A percentile compares a stretch with the other conserved stretches of the same genome.
These are phyloP conservation scores for Candida sphagnicola DNA, from an alignment of 805 yeast genomes.

Conservation along the genomic window DNA sequence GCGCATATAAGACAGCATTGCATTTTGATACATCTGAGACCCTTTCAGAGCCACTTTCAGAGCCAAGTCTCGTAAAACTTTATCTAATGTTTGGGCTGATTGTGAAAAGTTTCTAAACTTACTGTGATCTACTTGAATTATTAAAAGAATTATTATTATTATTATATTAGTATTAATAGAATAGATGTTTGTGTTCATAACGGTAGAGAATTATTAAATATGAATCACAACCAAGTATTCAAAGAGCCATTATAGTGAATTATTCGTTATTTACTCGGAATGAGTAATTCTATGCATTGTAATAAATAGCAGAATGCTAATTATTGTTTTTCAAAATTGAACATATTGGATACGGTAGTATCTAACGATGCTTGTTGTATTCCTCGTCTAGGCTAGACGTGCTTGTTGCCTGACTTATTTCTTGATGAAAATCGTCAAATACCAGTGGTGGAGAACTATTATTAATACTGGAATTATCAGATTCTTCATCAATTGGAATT, in stretches of 20 bases:
- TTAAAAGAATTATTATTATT: too few relatives aligned
- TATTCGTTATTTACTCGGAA: background rate
- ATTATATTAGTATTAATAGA: too few relatives aligned
- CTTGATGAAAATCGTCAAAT: constrained; percentile 26
- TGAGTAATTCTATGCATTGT: background rate
- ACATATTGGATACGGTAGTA: too few relatives aligned
- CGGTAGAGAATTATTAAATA: background rate
- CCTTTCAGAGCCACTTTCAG: too few relatives aligned
- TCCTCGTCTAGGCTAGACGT: constrained; percentile 33
- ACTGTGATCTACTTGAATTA: too few relatives aligned
- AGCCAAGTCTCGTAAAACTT: too few relatives aligned
- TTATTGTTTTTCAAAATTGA: too few relatives aligned
- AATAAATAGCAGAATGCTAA: background rate
- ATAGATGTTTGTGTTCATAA: too few relatives aligned
- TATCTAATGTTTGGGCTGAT: too few relatives aligned
- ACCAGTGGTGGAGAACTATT: constrained; percentile 37
- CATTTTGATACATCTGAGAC: too few relatives aligned
- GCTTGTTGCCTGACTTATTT: constrained; percentile 29
- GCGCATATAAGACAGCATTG: too few relatives aligned
- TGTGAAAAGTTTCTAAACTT: too few relatives aligned
- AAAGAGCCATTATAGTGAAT: background rate
- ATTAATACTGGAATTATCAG: constrained; percentile 7
- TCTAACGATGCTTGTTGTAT: constrained; percentile 1
- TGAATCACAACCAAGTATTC: background rate
- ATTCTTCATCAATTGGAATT: constrained; percentile 4